These are phyloP conservation scores for Rhodotorula kratochvilovae DNA, from an alignment of 768 basidiomycete genomes.

Conservation along the genomic window DNA sequence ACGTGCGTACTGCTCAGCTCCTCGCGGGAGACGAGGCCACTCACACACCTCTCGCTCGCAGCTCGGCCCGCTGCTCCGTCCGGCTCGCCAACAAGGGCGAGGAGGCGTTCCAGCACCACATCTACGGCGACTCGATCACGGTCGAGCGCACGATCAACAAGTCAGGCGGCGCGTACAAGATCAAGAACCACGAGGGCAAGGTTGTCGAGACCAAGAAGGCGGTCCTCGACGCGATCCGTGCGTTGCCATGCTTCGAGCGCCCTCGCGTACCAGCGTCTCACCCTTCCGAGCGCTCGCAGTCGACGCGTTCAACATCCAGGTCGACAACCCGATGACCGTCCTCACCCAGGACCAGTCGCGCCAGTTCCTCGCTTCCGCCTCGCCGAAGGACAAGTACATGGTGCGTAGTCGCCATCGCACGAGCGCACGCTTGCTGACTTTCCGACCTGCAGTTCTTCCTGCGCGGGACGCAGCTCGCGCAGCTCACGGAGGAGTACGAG, in stretches of 20 bases:
- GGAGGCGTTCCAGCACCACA: slow-evolving; percentile 76
- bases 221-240: slow-evolving; percentile 72
- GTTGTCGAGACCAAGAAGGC: slow-evolving; percentile 71
- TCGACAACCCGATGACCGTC: slow-evolving; percentile 86
- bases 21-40: background rate
- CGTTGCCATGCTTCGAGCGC: background rate
- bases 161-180: slow-evolving; percentile 79
- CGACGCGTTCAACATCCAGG: slow-evolving; percentile 93
- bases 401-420: slow-evolving; percentile 48
- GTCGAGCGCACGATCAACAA: slow-evolving; percentile 75
- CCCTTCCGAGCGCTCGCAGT: too few species aligned
- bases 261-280: background rate
- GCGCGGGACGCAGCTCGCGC: slow-evolving; percentile 80
- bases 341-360: slow-evolving; percentile 70
- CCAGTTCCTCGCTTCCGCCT: slow-evolving; percentile 78
- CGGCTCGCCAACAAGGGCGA: slow-evolving; percentile 82
- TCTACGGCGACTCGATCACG: slow-evolving; percentile 80
- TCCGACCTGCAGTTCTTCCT: slow-evolving; percentile 86
- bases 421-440: background rate
- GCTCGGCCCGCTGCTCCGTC: slow-evolving; percentile 70
- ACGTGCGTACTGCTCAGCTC: slow-evolving; percentile 1
- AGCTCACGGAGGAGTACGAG: slow-evolving; percentile 82
- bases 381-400: slow-evolving; percentile 80
- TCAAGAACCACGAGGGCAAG: slow-evolving; percentile 62
- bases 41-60: slow-evolving; percentile 43